These are phyloP conservation scores for Hyphopichia khmerensis DNA, from an alignment of 1,139 yeast species.

Conservation along the genomic window DNA sequence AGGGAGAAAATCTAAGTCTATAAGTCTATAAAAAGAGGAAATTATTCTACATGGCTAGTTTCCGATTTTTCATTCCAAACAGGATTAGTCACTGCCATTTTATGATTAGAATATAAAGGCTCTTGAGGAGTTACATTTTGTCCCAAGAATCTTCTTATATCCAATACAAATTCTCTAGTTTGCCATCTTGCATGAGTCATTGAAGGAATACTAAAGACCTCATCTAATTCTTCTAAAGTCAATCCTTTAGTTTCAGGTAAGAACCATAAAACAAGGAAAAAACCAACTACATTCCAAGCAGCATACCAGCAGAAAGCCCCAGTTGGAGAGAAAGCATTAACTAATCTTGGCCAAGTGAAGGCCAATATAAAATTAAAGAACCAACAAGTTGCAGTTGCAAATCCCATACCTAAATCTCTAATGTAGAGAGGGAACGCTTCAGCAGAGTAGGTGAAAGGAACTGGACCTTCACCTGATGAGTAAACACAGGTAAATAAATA, in stretches of 20 bases:
- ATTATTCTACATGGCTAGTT: constrained; percentile 42
- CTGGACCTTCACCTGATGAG: constrained; percentile 88
- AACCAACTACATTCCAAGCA: constrained; percentile 80
- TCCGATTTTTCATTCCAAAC: constrained; percentile 64
- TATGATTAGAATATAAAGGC: constrained; percentile 55
- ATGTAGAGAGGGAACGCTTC: constrained; percentile 83
- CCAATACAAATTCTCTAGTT: constrained; percentile 41
- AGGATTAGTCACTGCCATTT: constrained; percentile 58
- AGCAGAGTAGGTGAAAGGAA: constrained; percentile 86
- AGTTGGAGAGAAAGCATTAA: constrained; percentile 63
- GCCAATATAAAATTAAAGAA: constrained; percentile 80
- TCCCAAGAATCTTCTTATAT: constrained; percentile 44
- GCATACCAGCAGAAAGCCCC: constrained; percentile 93
- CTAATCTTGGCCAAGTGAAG: constrained; percentile 78
- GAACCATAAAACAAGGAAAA: constrained; percentile 64
- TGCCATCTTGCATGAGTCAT: constrained; percentile 57
- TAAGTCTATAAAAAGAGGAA: background rate
- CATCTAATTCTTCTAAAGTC: constrained; percentile 72
- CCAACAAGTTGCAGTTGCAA: constrained; percentile 86
- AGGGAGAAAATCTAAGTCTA: too few relatives aligned
- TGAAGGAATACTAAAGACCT: constrained; percentile 60
- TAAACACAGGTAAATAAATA: constrained; percentile 73
- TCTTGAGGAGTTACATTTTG: constrained; percentile 48
- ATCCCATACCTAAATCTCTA: constrained; percentile 83
- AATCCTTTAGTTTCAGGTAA: constrained; percentile 70